Conservation (phyloP, 2,329 filamentous ascomycete genomes). For the Phialophora tarda region DNA sequence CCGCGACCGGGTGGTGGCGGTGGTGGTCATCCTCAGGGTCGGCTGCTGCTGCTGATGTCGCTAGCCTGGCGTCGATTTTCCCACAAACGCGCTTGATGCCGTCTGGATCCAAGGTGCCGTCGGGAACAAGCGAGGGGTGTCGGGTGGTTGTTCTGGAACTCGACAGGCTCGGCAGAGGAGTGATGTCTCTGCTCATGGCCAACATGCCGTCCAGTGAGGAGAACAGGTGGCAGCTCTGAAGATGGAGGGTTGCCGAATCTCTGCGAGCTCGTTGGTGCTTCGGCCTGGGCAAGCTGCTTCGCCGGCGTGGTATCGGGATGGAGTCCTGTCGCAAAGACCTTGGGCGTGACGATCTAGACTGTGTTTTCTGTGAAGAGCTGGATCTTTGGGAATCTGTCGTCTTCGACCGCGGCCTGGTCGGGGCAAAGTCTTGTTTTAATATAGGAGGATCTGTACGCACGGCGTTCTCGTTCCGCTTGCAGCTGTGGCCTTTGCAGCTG, state of each 20-base stretch:
- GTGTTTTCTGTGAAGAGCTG: background rate
- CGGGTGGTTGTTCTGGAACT: constrained; percentile 24
- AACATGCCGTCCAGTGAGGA: constrained; percentile 30
- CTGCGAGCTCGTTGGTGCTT: constrained; percentile 13
- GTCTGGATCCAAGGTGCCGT: constrained; percentile 1
- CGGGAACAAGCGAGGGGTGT: constrained; percentile 25
- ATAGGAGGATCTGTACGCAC: background rate
- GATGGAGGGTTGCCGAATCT: constrained; percentile 26
- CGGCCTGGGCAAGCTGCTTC: constrained; percentile 22
- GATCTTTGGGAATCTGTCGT: constrained; percentile 7
- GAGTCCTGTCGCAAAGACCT: constrained; percentile 16
- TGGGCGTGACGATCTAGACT: constrained; percentile 3
- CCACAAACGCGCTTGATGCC: constrained; percentile 16
- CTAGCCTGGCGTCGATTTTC: constrained; percentile 25
- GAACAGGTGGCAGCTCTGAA: constrained; percentile 30
- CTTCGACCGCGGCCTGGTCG: constrained; percentile 5
- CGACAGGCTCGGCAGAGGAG: constrained; percentile 27
- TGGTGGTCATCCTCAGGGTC: background rate
- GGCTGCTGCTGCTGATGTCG: background rate
- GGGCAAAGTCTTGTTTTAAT: constrained; percentile 3
- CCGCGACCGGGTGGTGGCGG: background rate
- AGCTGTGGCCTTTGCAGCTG: background rate
- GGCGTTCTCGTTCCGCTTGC: background rate
- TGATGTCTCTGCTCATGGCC: constrained; percentile 27
- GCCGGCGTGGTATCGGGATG: constrained; percentile 20